Evolutionary conservation across 176 grass and related monocot genomes (phyloP).

Genomic region (Calamus simplicifolius): DNA sequence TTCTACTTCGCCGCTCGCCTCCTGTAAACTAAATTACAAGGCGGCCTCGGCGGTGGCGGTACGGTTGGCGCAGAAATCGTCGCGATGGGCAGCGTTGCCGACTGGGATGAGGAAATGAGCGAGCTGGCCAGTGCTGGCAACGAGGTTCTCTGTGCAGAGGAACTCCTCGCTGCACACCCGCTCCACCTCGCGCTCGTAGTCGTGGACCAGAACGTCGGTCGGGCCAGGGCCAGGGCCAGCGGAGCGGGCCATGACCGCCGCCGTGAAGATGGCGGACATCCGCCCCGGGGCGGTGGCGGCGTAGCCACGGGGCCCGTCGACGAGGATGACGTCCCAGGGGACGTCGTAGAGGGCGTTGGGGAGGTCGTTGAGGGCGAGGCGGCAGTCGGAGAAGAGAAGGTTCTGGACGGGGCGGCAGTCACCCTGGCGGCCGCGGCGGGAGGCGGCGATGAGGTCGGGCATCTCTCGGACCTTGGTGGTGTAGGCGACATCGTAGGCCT

Average conservation of each 20-base stretch:
- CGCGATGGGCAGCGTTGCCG: not conserved
- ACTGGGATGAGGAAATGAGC: conserved; percentile 8
- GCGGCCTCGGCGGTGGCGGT: not conserved
- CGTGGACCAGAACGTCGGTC: conserved; percentile 85
- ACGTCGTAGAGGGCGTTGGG: conserved; percentile 89
- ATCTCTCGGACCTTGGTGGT: conserved; percentile 76
- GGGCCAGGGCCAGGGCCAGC: conserved; percentile 18
- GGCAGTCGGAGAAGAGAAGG: conserved; percentile 94
- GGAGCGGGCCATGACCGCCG: conserved; percentile 65
- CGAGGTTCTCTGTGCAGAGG: conserved; percentile 17
- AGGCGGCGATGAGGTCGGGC: conserved; percentile 53
- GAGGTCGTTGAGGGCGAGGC: conserved; percentile 88
- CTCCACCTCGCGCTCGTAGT: conserved; percentile 22
- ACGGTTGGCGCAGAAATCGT: conserved; percentile 7
- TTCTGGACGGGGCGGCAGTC: conserved; percentile 90
- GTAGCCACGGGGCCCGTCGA: conserved; percentile 87
- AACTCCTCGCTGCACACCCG: conserved; percentile 16
- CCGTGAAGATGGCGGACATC: conserved; percentile 88
- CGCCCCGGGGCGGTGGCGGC: conserved; percentile 57
- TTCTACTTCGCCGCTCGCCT: too few species aligned
- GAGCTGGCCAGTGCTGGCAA: not conserved
- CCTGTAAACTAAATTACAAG: too few species aligned
- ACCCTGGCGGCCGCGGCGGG: conserved; percentile 27
- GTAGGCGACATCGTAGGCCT: conserved; percentile 90
- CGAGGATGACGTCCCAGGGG: conserved; percentile 83